Percentiles rank a stretch among this genome's conserved stretches.
Evolutionary conservation across 495 filamentous ascomycete genomes (phyloP).

Genomic region (Tuber indicum): DNA sequence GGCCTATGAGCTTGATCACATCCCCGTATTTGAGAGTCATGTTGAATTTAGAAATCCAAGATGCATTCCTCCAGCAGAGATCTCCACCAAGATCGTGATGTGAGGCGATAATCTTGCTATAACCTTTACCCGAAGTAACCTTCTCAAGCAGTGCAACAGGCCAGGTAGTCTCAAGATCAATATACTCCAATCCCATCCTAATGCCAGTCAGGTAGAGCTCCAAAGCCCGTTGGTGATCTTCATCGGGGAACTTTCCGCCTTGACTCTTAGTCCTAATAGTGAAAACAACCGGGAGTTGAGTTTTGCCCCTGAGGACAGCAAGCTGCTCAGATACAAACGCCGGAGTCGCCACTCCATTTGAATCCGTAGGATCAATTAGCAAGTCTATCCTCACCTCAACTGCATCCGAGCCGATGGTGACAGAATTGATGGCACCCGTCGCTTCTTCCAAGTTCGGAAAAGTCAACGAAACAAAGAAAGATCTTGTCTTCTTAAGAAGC

Average conservation of each 20-base stretch:
- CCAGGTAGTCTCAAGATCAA: conserved; percentile 89
- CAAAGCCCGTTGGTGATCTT: conserved; percentile 59
- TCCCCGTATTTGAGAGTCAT: conserved; percentile 79
- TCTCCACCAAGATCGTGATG: conserved; percentile 80
- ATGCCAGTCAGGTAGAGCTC: conserved; percentile 71
- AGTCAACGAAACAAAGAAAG: conserved; percentile 90
- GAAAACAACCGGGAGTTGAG: conserved; percentile 85
- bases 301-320: conserved; percentile 65
- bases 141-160: conserved; percentile 63
- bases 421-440: conserved; percentile 57
- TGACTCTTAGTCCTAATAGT: conserved; percentile 81
- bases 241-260: conserved; percentile 82
- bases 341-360: conserved; percentile 54
- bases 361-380: conserved; percentile 62
- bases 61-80: conserved; percentile 80
- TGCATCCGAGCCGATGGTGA: conserved; percentile 81
- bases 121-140: conserved; percentile 61
- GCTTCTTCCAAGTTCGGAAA: conserved; percentile 62
- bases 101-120: conserved; percentile 81
- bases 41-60: conserved; percentile 83
- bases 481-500: conserved; percentile 64
- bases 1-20: conserved; percentile 88
- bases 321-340: conserved; percentile 79
- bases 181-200: conserved; percentile 77
- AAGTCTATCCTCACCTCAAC: conserved; percentile 93